phyloP scores from a whole-genome alignment of 1,284 basidiomycete species.

The Amylostereum areolatum region DNA sequence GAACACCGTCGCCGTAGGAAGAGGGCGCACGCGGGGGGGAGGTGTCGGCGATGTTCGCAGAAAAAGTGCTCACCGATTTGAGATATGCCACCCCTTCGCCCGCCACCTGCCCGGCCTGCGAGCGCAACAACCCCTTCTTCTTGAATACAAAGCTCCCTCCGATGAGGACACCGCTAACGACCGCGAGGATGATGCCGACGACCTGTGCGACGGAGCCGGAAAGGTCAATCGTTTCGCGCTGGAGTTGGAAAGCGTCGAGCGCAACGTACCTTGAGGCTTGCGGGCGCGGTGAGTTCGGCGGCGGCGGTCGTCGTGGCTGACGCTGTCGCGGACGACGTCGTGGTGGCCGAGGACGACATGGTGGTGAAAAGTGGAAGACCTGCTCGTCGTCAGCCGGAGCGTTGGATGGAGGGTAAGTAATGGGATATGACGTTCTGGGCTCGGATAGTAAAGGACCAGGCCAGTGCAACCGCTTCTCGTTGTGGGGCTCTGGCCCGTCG shows the following conservation, averaged over 20 bases:
- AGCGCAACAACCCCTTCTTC: slow-evolving; percentile 83
- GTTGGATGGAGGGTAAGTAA: not conserved
- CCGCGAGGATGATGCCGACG: slow-evolving; percentile 77
- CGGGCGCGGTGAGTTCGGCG: slow-evolving; percentile 29
- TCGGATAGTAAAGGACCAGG: not conserved
- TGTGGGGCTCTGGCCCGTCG: not conserved
- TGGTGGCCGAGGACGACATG: slow-evolving; percentile 29
- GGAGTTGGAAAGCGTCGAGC: slow-evolving; percentile 1
- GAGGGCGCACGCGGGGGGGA: too few relatives aligned
- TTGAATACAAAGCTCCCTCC: slow-evolving; percentile 94
- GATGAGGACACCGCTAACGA: slow-evolving; percentile 84
- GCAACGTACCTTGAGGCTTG: slow-evolving; percentile 34
- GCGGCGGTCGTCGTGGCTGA: slow-evolving; percentile 26
- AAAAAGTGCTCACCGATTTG: slow-evolving; percentile 62
- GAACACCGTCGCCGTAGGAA: too few relatives aligned
- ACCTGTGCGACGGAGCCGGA: slow-evolving; percentile 32
- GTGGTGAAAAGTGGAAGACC: slow-evolving; percentile 12
- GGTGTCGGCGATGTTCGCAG: not conserved
- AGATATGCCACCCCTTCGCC: slow-evolving; percentile 96
- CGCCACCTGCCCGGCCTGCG: slow-evolving; percentile 62
- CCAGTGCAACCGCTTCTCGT: not conserved
- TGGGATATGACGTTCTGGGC: not conserved
- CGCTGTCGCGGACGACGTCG: slow-evolving; percentile 27
- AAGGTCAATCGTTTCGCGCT: not conserved
- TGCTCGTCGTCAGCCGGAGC: not conserved